phyloP scores from a whole-genome alignment of 805 yeast genomes.

The Candida sphagnicola region DNA sequence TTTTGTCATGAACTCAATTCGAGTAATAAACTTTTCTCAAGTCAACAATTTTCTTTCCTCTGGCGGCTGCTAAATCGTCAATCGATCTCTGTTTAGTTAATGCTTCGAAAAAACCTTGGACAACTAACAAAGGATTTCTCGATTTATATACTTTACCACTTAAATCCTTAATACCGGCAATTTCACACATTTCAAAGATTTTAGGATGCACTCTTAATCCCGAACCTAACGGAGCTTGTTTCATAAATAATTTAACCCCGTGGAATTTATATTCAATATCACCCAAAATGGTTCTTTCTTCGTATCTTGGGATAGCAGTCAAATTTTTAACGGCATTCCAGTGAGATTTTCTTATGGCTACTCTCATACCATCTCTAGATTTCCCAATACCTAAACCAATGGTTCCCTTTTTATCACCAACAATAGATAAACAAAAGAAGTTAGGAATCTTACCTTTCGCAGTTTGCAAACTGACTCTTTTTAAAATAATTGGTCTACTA shows the following conservation, averaged over 20 bases:
- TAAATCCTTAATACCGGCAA: constrained; percentile 91
- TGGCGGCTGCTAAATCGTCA: constrained; percentile 81
- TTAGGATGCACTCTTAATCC: constrained; percentile 90
- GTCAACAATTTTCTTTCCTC: constrained; percentile 95
- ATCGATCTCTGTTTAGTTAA: constrained; percentile 73
- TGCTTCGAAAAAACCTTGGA: constrained; percentile 86
- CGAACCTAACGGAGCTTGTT: constrained; percentile 89
- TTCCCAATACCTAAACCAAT: constrained; percentile 95
- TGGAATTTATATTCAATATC: constrained; percentile 79
- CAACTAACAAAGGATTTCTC: constrained; percentile 92
- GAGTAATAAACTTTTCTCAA: constrained; percentile 86
- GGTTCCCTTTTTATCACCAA: constrained; percentile 92
- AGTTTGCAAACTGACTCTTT: constrained; percentile 86
- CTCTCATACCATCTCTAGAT: constrained; percentile 69
- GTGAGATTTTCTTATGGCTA: constrained; percentile 79
- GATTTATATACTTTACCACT: constrained; percentile 90
- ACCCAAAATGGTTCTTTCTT: constrained; percentile 86
- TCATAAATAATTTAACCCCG: constrained; percentile 75
- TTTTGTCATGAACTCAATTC: constrained; percentile 14
- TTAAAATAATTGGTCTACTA: constrained; percentile 65
- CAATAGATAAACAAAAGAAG: constrained; percentile 80
- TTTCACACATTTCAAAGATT: constrained; percentile 85
- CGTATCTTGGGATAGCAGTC: constrained; percentile 77
- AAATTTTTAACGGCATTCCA: constrained; percentile 92
- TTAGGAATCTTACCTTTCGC: constrained; percentile 86